phyloP scores from a whole-genome alignment of 1,139 yeast species.

The Kurtzmaniella quercitrusa region DNA sequence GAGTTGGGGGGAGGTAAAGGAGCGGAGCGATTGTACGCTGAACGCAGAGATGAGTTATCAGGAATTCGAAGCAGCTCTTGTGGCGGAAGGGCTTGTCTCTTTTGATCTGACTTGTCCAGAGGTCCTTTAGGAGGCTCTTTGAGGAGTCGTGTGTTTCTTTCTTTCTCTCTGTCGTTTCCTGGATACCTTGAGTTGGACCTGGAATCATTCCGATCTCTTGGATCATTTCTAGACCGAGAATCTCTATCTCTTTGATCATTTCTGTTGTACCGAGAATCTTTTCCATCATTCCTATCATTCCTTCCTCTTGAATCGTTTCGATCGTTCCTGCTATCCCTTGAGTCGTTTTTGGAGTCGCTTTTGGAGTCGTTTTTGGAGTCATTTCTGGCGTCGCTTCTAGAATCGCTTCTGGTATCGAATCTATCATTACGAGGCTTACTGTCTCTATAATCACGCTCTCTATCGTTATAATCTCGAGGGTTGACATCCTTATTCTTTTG shows the following conservation, averaged over 20 bases:
- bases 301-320: neutral
- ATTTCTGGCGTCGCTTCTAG: neutral
- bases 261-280: neutral
- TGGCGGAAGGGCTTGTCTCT: slow-evolving; percentile 15
- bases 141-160: neutral
- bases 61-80: slow-evolving; percentile 9
- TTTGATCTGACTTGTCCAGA: neutral
- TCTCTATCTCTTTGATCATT: neutral
- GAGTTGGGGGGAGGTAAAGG: slow-evolving; percentile 17
- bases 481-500: slow-evolving; percentile 6
- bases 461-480: neutral
- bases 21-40: slow-evolving; percentile 5
- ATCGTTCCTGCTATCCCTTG: neutral
- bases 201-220: neutral
- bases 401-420: neutral
- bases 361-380: neutral
- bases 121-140: neutral
- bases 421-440: neutral
- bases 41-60: slow-evolving; percentile 4
- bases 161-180: neutral
- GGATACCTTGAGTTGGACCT: neutral
- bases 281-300: neutral
- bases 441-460: neutral
- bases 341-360: neutral
- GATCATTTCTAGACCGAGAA: neutral